Evolutionary conservation across 2,329 filamentous ascomycete species (phyloP).

Genomic region (Diplodia sapinea): DNA sequence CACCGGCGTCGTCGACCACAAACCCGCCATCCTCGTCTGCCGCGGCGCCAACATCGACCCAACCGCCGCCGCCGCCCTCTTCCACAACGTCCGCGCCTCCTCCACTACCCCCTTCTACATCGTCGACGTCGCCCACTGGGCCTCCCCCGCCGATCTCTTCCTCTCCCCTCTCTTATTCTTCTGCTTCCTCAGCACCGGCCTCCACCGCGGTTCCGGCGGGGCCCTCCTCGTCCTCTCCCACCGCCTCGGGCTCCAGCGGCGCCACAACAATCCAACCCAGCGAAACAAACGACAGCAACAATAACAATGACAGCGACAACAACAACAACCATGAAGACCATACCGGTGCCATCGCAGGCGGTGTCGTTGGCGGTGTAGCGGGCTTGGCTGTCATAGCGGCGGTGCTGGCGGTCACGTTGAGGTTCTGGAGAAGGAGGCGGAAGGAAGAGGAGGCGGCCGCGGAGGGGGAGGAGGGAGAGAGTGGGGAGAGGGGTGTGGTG

Average conservation of each 20-base stretch:
- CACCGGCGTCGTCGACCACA: background rate
- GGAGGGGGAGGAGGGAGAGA: background rate
- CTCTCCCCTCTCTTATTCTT: background rate
- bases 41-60: background rate
- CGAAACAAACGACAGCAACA: background rate
- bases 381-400: background rate
- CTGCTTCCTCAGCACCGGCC: background rate
- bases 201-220: no score
- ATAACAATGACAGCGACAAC: background rate
- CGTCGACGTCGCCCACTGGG: background rate
- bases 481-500: background rate
- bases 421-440: background rate
- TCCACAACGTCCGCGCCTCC: background rate
- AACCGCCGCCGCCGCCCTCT: background rate
- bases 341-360: background rate
- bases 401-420: background rate
- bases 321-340: background rate
- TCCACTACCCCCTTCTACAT: background rate
- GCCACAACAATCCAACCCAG: no score
- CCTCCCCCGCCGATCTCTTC: background rate
- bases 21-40: background rate
- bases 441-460: background rate
- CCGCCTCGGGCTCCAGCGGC: no score
- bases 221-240: no score
- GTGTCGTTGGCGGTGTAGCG: background rate